Conservation (phyloP, 1,284 basidiomycete species). For the Phellinidium pouzarii region DNA sequence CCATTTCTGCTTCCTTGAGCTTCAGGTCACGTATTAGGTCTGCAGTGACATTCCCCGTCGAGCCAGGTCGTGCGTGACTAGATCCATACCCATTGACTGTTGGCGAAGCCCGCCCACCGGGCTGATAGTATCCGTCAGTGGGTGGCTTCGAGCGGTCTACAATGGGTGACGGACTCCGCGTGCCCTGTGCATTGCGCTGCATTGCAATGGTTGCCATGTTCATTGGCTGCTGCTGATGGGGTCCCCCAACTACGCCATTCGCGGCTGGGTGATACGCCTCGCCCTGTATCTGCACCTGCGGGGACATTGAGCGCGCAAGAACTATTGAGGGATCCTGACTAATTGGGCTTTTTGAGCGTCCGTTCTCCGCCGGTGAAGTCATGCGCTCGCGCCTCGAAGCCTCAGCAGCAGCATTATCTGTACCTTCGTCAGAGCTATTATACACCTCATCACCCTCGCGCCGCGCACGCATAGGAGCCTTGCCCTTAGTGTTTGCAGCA, state of each 20-base stretch:
- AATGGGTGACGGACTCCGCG: conserved; percentile 59
- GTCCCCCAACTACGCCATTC: conserved; percentile 5
- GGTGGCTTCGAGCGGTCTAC: conserved; percentile 46
- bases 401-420: conserved; percentile 39
- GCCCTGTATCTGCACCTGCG: conserved; percentile 30
- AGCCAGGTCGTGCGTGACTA: conserved; percentile 39
- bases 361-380: conserved; percentile 46
- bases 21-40: conserved; percentile 76
- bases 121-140: conserved; percentile 53
- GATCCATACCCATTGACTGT: conserved; percentile 44
- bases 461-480: conserved; percentile 50
- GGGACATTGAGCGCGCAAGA: conserved; percentile 49
- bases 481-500: conserved; percentile 36
- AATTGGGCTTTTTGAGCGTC: conserved; percentile 57
- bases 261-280: conserved; percentile 26
- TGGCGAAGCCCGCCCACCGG: conserved; percentile 45
- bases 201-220: conserved; percentile 51
- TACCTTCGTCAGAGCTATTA: conserved; percentile 44
- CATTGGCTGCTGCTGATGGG: conserved; percentile 30
- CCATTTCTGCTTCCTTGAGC: conserved; percentile 75
- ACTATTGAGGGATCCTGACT: conserved; percentile 32
- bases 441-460: conserved; percentile 60
- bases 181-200: conserved; percentile 40
- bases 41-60: conserved; percentile 61
- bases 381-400: conserved; percentile 40